phyloP scores from a whole-genome alignment of 2,329 filamentous ascomycete species.

The Westerdykella ornata region DNA sequence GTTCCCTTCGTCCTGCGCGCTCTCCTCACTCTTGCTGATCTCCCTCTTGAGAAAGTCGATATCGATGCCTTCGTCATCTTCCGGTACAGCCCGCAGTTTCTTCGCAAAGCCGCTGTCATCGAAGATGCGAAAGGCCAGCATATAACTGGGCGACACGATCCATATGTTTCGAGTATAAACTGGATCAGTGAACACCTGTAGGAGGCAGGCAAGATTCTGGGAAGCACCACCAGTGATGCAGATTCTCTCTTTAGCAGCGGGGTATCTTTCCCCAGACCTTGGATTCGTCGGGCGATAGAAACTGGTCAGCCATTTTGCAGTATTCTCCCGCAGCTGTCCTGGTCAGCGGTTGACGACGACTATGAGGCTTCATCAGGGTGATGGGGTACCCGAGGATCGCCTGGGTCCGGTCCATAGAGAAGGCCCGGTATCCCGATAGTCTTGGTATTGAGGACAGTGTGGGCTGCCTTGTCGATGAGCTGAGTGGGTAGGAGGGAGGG shows the following conservation, averaged over 20 bases:
- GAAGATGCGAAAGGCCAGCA: conserved; percentile 79
- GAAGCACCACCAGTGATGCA: conserved; percentile 80
- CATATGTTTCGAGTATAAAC: conserved; percentile 67
- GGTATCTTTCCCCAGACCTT: conserved; percentile 46
- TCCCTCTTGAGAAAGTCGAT: conserved; percentile 52
- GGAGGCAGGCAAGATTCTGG: conserved; percentile 70
- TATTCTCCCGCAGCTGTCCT: conserved; percentile 52
- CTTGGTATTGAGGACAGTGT: conserved; percentile 55
- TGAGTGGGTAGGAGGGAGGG: conserved; percentile 58
- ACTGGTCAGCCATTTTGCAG: conserved; percentile 63
- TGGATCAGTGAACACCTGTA: conserved; percentile 77
- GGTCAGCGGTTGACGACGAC: background rate
- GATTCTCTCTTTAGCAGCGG: conserved; percentile 54
- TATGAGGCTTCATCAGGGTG: conserved; percentile 7
- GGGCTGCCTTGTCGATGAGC: conserved; percentile 55
- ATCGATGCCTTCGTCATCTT: conserved; percentile 73
- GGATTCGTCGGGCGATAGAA: conserved; percentile 51
- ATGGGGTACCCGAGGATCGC: conserved; percentile 51
- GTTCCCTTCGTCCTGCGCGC: conserved; percentile 34
- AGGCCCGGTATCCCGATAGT: conserved; percentile 57
- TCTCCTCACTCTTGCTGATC: conserved; percentile 47
- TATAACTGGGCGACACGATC: conserved; percentile 77
- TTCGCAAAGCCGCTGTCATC: conserved; percentile 69
- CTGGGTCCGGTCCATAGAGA: conserved; percentile 71
- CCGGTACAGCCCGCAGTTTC: conserved; percentile 62